Conservation (phyloP, 305 asterid species). For the Fraxinus baroniana region DNA sequence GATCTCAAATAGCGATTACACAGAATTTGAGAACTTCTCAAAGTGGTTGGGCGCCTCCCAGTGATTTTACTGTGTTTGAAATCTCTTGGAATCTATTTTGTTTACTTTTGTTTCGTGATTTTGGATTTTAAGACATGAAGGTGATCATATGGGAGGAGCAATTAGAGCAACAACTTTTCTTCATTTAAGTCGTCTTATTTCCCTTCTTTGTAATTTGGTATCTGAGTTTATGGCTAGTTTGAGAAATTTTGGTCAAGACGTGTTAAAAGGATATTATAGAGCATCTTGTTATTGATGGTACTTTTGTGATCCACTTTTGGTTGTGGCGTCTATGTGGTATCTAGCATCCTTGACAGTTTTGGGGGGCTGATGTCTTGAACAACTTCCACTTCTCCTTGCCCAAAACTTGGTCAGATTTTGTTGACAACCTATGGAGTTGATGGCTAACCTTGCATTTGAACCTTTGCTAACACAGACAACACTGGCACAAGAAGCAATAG, state of each 20-base stretch:
- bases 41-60: conserved; percentile 83
- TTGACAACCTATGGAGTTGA: neutral
- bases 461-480: neutral
- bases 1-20: conserved; percentile 76
- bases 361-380: neutral
- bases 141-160: conserved; percentile 10
- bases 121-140: conserved; percentile 20
- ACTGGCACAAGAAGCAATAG: neutral
- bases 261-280: neutral
- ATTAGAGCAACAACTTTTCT: conserved; percentile 1
- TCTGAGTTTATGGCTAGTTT: conserved; percentile 23
- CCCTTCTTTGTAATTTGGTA: conserved; percentile 18
- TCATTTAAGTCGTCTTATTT: neutral
- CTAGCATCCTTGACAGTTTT: neutral
- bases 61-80: conserved; percentile 29
- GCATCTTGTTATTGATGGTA: neutral
- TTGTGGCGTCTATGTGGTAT: neutral
- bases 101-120: conserved; percentile 16
- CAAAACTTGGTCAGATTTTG: neutral
- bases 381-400: neutral
- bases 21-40: conserved; percentile 76
- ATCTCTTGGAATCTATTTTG: conserved; percentile 26
- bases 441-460: neutral
- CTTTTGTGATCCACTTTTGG: neutral
- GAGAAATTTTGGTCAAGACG: conserved; percentile 30